Percentiles rank a stretch among this genome's conserved stretches.
Evolutionary conservation across 1,139 yeast species (phyloP).

Genomic region (Kazachstania sp.): DNA sequence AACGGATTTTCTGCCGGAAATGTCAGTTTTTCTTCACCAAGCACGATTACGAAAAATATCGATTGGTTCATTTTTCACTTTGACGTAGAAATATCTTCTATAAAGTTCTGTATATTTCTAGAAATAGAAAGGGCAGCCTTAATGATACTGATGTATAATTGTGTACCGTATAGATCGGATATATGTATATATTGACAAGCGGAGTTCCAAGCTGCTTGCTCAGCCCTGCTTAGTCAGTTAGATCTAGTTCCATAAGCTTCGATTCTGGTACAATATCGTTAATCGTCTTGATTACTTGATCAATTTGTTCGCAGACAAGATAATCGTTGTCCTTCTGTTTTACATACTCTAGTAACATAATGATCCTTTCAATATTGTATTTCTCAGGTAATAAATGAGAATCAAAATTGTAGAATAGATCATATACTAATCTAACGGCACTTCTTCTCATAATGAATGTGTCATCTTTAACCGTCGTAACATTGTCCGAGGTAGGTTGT

Average conservation of each 20-base stretch:
- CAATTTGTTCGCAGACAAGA: conserved; percentile 52
- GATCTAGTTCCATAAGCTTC: no score
- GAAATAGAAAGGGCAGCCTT: no score
- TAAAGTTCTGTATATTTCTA: no score
- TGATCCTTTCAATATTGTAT: conserved; percentile 37
- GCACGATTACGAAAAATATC: no score
- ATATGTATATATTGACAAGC: no score
- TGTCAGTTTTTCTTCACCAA: no score
- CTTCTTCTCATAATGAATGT: conserved; percentile 55
- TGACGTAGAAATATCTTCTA: no score
- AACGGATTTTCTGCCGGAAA: no score
- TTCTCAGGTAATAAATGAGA: conserved; percentile 42
- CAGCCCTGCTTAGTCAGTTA: neutral
- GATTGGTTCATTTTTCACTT: no score
- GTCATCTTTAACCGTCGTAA: conserved; percentile 32
- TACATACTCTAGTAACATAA: conserved; percentile 39
- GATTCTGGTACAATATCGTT: neutral
- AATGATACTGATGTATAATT: no score
- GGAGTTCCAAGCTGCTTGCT: no score
- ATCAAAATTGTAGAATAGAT: conserved; percentile 42
- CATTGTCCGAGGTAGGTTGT: conserved; percentile 23
- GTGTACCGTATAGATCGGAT: no score
- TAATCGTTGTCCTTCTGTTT: conserved; percentile 45
- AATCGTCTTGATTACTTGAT: conserved; percentile 1
- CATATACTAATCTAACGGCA: conserved; percentile 62